Evolutionary conservation across 1,284 basidiomycete species (phyloP).

Genomic region (Ustilago hordei): DNA sequence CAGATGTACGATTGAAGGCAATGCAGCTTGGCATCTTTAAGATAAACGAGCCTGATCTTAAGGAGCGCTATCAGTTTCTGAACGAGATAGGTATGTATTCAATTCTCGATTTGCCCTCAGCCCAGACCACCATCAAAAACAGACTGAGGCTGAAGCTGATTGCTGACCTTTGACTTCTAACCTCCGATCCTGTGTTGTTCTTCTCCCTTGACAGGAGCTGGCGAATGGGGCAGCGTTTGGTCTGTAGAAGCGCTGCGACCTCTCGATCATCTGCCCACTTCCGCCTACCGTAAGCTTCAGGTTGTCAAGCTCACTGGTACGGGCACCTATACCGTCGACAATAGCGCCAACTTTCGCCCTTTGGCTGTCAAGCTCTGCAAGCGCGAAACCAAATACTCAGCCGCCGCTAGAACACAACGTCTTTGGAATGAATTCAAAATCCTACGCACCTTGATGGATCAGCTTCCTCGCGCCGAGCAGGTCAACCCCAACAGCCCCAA

Average conservation of each 20-base stretch:
- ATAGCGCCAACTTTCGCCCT: conserved; percentile 32
- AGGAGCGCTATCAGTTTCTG: conserved; percentile 47
- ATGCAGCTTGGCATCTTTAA: conserved; percentile 54
- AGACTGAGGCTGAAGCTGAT: background rate
- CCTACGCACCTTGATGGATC: conserved; percentile 45
- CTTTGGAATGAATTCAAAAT: conserved; percentile 65
- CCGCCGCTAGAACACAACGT: conserved; percentile 46
- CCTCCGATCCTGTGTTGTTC: background rate
- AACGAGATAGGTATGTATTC: conserved; percentile 47
- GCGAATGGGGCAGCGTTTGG: conserved; percentile 56
- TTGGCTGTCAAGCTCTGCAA: conserved; percentile 57
- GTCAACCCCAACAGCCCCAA: conserved; percentile 40
- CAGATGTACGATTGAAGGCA: conserved; percentile 29
- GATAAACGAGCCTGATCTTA: conserved; percentile 47
- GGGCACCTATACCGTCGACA: conserved; percentile 37
- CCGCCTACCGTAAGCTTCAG: conserved; percentile 34
- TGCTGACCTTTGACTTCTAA: background rate
- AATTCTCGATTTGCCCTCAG: background rate
- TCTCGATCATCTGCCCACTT: conserved; percentile 39
- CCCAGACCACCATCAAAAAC: background rate
- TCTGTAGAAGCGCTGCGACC: conserved; percentile 31
- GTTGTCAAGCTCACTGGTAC: conserved; percentile 36
- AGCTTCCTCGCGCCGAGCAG: conserved; percentile 36
- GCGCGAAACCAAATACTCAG: conserved; percentile 42
- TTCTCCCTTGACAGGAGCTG: conserved; percentile 23